Evolutionary conservation across 805 yeast species (phyloP), one percentile per base, ranked within the genome.

Genomic region (Candida nanaspora): DNA sequence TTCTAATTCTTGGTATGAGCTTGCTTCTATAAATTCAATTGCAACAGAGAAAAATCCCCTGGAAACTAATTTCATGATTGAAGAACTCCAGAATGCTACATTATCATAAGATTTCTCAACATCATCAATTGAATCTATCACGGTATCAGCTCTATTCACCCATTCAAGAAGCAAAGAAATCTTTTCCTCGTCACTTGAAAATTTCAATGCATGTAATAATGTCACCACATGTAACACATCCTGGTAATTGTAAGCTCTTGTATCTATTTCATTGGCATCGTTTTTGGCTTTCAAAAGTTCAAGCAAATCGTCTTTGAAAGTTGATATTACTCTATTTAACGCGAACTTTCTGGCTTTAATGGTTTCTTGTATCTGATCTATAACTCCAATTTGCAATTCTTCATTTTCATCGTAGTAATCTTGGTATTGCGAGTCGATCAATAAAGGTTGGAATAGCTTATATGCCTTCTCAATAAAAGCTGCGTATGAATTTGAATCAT

Each of bases 101-200:
- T 70, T 78, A 19, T n/a, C 14, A 28, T 30, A 41, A n/a, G 27
- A 30, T 26, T 49, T 41, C 35, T 55, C 62, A 1, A 68, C 72
- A 18, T 59, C 61, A 26, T 55, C 53, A 50, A 70, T 65, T 16
- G 66, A 65, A 43, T 71, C 76, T 1, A 89, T 89, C 48, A 76
- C 74, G 5, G 81, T 78, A 53, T 82, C 86, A 25, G 81, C 78
- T 41, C 76, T 68, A 52, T 84, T 84, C 21, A 81, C 66, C 93
- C 93, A 84, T 37, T 67, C 70, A 14, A 70, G 58, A 28, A 79
- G 57, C 31, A 68, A 53, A 37, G 65, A 64, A 25, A 79, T 70
- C 46, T 66, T 65, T 38, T 56, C 63, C 42, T 68, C 63, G 11
- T 59, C 53, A 15, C 67, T 64, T 2, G 66, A 51, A 47, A 77